phyloP scores from a whole-genome alignment of 768 basidiomycete genomes.

The Leccinum subgranulosum region DNA sequence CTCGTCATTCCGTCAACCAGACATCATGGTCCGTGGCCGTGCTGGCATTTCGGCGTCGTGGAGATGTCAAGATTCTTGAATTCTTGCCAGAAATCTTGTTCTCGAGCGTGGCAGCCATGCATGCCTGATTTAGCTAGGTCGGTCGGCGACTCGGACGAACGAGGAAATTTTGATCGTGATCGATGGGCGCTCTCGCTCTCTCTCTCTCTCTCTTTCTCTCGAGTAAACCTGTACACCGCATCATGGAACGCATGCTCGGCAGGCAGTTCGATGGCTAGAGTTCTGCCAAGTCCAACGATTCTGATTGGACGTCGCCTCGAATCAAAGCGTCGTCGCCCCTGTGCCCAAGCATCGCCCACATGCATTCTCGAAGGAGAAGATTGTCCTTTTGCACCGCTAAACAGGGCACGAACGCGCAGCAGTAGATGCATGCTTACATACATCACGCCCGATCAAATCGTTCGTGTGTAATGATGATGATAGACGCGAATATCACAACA shows the following conservation, averaged over 20 bases:
- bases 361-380: not conserved
- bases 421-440: not conserved
- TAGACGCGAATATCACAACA: not conserved
- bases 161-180: not conserved
- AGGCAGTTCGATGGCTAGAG: not conserved
- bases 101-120: not conserved
- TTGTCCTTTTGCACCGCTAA: not conserved
- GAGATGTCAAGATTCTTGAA: not conserved
- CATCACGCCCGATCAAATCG: not conserved
- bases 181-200: not conserved
- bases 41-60: not conserved
- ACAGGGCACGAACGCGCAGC: not conserved
- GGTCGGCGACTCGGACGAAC: not conserved
- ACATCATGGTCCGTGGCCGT: not conserved
- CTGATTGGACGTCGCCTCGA: not conserved
- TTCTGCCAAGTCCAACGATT: not conserved
- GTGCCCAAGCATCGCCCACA: not conserved
- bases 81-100: not conserved
- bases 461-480: not conserved
- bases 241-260: not conserved
- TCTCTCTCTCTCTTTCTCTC: no score
- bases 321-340: not conserved
- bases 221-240: not conserved
- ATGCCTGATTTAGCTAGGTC: not conserved
- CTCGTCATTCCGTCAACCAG: not conserved